Conservation (phyloP, 768 basidiomycete genomes). For the Coprinopsis strossmayeri region DNA sequence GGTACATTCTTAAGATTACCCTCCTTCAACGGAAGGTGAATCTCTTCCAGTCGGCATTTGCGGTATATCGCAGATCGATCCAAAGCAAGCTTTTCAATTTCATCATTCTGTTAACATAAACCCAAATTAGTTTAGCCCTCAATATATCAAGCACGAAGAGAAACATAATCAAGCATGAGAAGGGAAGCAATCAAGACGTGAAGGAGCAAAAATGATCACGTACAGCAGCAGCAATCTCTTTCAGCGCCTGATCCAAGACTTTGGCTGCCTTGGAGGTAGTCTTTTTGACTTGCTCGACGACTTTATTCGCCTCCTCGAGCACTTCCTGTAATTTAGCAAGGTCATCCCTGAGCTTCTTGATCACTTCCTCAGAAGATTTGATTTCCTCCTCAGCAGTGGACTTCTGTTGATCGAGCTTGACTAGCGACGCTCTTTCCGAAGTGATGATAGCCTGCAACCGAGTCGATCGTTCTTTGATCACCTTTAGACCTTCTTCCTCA, state of each 20-base stretch:
- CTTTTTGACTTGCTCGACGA: conserved; percentile 72
- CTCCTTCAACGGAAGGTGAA: conserved; percentile 66
- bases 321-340: conserved; percentile 53
- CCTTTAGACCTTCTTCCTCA: conserved; percentile 67
- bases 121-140: conserved; percentile 6
- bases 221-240: conserved; percentile 83
- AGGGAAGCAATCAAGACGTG: not conserved
- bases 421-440: conserved; percentile 48
- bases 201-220: conserved; percentile 14
- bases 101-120: conserved; percentile 43
- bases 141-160: too few species aligned
- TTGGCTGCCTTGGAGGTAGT: conserved; percentile 63
- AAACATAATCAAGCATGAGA: too few species aligned
- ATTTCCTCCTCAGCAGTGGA: conserved; percentile 53
- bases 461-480: conserved; percentile 55
- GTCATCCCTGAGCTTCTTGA: conserved; percentile 53
- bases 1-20: conserved; percentile 85
- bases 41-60: conserved; percentile 90
- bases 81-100: conserved; percentile 81
- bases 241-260: conserved; percentile 78
- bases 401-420: conserved; percentile 49
- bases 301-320: conserved; percentile 67
- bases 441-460: conserved; percentile 45
- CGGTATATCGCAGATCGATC: conserved; percentile 86
- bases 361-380: conserved; percentile 43